phyloP scores from a whole-genome alignment of 2,329 filamentous ascomycete genomes.

The Talaromyces pinophilus region DNA sequence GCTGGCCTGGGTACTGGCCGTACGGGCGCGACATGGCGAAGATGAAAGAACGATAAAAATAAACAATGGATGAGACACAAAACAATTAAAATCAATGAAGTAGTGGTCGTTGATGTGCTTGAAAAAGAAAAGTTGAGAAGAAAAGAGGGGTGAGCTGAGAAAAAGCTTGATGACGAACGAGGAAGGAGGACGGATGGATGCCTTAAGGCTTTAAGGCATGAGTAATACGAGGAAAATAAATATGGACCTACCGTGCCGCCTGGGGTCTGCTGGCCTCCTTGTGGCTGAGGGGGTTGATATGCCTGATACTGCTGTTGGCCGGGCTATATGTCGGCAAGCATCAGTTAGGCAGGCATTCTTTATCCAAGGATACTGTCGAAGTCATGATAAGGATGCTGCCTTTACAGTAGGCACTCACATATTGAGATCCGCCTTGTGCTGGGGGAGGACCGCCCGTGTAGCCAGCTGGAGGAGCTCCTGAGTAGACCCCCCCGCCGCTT shows the following conservation, averaged over 20 bases:
- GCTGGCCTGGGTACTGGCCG: slow-evolving; percentile 42
- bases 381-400: background rate
- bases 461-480: slow-evolving; percentile 39
- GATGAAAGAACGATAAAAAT: slow-evolving; percentile 21
- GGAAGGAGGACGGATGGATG: slow-evolving; percentile 21
- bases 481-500: slow-evolving; percentile 33
- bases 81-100: background rate
- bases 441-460: slow-evolving; percentile 42
- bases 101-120: background rate
- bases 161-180: slow-evolving; percentile 14
- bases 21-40: slow-evolving; percentile 40
- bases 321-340: slow-evolving; percentile 20
- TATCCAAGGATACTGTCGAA: background rate
- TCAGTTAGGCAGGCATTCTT: slow-evolving; percentile 1
- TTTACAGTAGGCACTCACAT: slow-evolving; percentile 51
- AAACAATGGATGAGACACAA: background rate
- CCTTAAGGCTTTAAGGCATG: background rate
- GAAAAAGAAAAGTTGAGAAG: background rate
- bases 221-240: slow-evolving; percentile 7
- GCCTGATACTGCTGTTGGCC: slow-evolving; percentile 52
- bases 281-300: slow-evolving; percentile 48
- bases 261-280: slow-evolving; percentile 25
- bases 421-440: slow-evolving; percentile 42
- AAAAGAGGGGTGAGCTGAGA: slow-evolving; percentile 12
- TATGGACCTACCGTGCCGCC: slow-evolving; percentile 40